Conservation (phyloP, 176 grass and related monocot genomes). For the Avena eriantha region DNA sequence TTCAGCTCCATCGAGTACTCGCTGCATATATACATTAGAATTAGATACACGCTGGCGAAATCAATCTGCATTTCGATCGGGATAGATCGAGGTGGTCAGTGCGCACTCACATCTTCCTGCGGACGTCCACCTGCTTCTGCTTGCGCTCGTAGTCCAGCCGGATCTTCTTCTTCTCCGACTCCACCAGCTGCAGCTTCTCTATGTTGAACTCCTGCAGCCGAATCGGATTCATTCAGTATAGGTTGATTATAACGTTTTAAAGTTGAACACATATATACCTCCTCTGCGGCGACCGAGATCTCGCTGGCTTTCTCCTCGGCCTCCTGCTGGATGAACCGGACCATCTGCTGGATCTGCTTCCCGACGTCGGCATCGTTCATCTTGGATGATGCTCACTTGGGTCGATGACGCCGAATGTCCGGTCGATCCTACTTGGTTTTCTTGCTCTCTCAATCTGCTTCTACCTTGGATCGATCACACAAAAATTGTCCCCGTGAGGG, state of each 20-base stretch:
- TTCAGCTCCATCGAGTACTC: slow-evolving; percentile 85
- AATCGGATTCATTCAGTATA: neutral
- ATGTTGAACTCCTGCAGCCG: slow-evolving; percentile 75
- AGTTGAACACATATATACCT: slow-evolving; percentile 33
- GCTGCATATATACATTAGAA: slow-evolving; percentile 22
- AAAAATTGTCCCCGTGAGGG: neutral
- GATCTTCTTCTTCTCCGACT: slow-evolving; percentile 70
- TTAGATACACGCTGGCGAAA: no score
- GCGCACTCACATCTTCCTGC: slow-evolving; percentile 73
- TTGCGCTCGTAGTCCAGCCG: slow-evolving; percentile 80
- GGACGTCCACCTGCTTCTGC: slow-evolving; percentile 76
- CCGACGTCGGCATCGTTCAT: slow-evolving; percentile 85
- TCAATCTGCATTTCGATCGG: no score
- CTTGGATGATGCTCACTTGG: slow-evolving; percentile 19
- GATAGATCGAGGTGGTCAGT: no score
- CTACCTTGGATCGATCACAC: neutral
- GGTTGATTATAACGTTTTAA: neutral
- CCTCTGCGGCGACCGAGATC: slow-evolving; percentile 77
- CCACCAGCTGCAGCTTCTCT: slow-evolving; percentile 85
- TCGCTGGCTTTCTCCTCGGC: slow-evolving; percentile 88
- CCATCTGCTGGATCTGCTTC: slow-evolving; percentile 91
- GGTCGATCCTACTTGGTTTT: neutral
- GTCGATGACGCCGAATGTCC: no score
- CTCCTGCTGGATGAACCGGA: slow-evolving; percentile 87
- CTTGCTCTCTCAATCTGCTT: neutral